A percentile compares a stretch with the other conserved stretches of the same genome.
These are phyloP conservation scores for Micractinium conductrix DNA, from an alignment of 139 green algal species.

Conservation along the genomic window DNA sequence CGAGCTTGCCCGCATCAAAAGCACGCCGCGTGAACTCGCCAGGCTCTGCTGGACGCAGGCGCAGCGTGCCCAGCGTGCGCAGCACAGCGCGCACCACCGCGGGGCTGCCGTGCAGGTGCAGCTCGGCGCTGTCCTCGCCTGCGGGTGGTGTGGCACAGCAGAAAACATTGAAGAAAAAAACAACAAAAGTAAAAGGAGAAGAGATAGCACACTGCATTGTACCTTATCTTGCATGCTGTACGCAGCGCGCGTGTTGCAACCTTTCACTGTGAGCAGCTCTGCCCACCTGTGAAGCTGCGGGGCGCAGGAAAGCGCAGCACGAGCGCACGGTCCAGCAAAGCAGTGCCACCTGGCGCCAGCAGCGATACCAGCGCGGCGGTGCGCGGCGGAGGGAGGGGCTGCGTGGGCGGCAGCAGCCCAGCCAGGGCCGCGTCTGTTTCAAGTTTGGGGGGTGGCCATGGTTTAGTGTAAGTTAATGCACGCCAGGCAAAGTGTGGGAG, in stretches of 20 bases:
- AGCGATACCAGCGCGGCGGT: slow-evolving; percentile 28
- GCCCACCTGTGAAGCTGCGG: slow-evolving; percentile 58
- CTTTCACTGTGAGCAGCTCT: no score
- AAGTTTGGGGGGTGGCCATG: neutral
- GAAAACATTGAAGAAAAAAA: no score
- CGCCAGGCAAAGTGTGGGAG: neutral
- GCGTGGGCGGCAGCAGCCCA: slow-evolving; percentile 2
- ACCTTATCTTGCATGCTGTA: no score
- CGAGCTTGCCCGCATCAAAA: slow-evolving; percentile 50
- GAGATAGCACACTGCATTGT: no score
- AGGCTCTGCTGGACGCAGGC: slow-evolving; percentile 52
- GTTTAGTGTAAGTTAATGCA: no score
- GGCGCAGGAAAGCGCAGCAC: slow-evolving; percentile 56
- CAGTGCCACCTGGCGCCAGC: slow-evolving; percentile 23
- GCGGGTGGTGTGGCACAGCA: neutral
- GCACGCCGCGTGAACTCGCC: slow-evolving; percentile 71
- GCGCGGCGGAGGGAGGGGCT: slow-evolving; percentile 20
- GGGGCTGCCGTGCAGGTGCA: slow-evolving; percentile 66
- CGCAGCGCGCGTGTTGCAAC: no score
- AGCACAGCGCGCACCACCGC: slow-evolving; percentile 58
- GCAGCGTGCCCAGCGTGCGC: slow-evolving; percentile 41
- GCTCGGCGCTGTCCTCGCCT: slow-evolving; percentile 71
- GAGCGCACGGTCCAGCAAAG: slow-evolving; percentile 53
- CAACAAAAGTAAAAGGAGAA: no score
- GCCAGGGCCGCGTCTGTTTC: slow-evolving; percentile 28